Evolutionary conservation across 1,284 basidiomycete genomes (phyloP), one percentile per base, ranked within the genome.

Genomic region (Chiua sp.): DNA sequence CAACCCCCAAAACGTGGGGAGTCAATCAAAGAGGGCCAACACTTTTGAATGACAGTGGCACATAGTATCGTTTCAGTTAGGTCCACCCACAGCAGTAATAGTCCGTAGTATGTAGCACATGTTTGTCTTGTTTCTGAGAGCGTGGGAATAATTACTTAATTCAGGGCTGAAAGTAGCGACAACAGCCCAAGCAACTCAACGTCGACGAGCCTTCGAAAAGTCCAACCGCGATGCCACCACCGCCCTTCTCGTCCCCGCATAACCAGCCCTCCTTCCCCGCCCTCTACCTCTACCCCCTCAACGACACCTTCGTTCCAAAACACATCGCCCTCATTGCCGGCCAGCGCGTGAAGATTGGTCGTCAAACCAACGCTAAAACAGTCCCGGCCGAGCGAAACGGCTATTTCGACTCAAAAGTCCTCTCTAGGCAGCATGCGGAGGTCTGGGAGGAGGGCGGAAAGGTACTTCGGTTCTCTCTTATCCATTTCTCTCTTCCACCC

Each of bases 311-410:
- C 77, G 84, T 92, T 47, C 94, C 96, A 63, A 99, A 99, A 79
- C 95, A 98, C 77, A 97, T 99, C 69, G 87, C 92, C 49, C 88
- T 99, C 48, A 80, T 86, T 33, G 84, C 82, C 54, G 84, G 82
- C 59, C 82, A 87, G 72, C 89, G 87, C 73, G 87, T 93, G 69
- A 98, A 98, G 85, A 97, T 99, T 72, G 97, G 98, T n/a, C 82
- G 97, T 59, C 97, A 99, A 79, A 99, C 96, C 28, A 98, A 97
- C 75, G 91, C 91, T 63, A 98, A 98, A 82, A 98, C 96, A 0
- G 88, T 94, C 32, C 98, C 98, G 10, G 94, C 92, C 20, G 95
- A 98, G 70, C 84, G 92, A 69, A 99, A 99, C 72, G 97, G 96
- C 20, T 99, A 92, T 79, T 98, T 99, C 74, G 97, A 99, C 80